Conservation (phyloP, 1,284 basidiomycete genomes). For the Cystobasidium sp. region DNA sequence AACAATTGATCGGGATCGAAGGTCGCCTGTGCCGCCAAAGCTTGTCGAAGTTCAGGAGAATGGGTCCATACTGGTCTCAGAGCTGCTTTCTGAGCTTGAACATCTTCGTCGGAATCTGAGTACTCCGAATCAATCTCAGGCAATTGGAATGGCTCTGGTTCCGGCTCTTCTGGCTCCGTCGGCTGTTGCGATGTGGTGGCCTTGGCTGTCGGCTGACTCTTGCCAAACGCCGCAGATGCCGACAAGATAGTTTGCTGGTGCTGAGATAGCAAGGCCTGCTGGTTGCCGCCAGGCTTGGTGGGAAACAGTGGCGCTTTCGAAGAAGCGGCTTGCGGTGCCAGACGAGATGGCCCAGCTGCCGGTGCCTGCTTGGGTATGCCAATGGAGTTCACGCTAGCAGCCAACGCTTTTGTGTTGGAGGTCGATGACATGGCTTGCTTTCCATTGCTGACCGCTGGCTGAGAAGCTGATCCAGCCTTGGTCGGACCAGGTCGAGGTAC, state of each 20-base stretch:
- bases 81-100: slow-evolving; percentile 70
- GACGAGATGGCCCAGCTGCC: neutral
- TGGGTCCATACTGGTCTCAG: slow-evolving; percentile 82
- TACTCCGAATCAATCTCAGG: slow-evolving; percentile 95
- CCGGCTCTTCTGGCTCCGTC: slow-evolving; percentile 53
- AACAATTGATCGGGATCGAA: slow-evolving; percentile 89
- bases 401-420: slow-evolving; percentile 36
- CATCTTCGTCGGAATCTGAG: slow-evolving; percentile 90
- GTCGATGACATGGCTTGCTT: slow-evolving; percentile 11
- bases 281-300: slow-evolving; percentile 25
- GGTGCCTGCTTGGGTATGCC: slow-evolving; percentile 38
- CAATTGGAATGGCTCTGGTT: slow-evolving; percentile 78
- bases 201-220: slow-evolving; percentile 57
- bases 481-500: slow-evolving; percentile 27
- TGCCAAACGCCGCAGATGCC: slow-evolving; percentile 50
- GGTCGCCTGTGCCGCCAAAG: slow-evolving; percentile 75
- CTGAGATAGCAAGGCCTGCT: slow-evolving; percentile 24
- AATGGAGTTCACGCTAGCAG: slow-evolving; percentile 27
- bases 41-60: slow-evolving; percentile 77
- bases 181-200: slow-evolving; percentile 52
- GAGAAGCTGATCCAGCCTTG: neutral
- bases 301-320: slow-evolving; percentile 40
- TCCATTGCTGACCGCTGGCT: slow-evolving; percentile 16
- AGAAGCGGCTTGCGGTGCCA: slow-evolving; percentile 2
- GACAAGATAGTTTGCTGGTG: slow-evolving; percentile 41